These are phyloP conservation scores for Coleophoma crateriformis DNA, from an alignment of 2,329 filamentous ascomycete species.

Conservation along the genomic window DNA sequence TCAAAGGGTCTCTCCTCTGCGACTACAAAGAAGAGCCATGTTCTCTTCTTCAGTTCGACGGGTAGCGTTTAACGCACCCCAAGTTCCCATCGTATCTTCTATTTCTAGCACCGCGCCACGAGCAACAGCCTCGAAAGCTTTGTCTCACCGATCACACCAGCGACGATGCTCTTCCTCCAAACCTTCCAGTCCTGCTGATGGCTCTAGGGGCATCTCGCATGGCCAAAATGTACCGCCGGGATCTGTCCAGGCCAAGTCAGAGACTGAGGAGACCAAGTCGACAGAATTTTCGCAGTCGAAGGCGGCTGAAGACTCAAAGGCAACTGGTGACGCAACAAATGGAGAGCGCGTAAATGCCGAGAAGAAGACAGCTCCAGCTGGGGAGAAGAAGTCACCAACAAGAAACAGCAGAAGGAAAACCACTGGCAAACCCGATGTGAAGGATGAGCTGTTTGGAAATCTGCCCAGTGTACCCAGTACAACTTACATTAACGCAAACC, in stretches of 20 bases:
- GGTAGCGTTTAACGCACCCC: slow-evolving; percentile 19
- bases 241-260: slow-evolving; percentile 12
- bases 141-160: slow-evolving; percentile 24
- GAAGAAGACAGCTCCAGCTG: slow-evolving; percentile 23
- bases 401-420: slow-evolving; percentile 53
- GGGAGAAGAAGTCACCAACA: slow-evolving; percentile 38
- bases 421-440: slow-evolving; percentile 25
- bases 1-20: slow-evolving; percentile 1
- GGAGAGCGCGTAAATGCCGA: slow-evolving; percentile 15
- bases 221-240: slow-evolving; percentile 8
- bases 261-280: slow-evolving; percentile 20
- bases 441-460: slow-evolving; percentile 44
- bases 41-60: slow-evolving; percentile 27
- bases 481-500: slow-evolving; percentile 62
- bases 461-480: slow-evolving; percentile 73
- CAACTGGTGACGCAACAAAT: slow-evolving; percentile 16
- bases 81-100: slow-evolving; percentile 18
- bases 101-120: slow-evolving; percentile 18
- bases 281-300: slow-evolving; percentile 11
- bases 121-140: slow-evolving; percentile 16
- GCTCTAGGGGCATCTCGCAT: slow-evolving; percentile 18
- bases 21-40: slow-evolving; percentile 19
- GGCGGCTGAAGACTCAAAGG: slow-evolving; percentile 13
- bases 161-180: slow-evolving; percentile 30
- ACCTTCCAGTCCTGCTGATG: slow-evolving; percentile 30